These are phyloP conservation scores for Bjerkandera adusta DNA, from an alignment of 1,284 basidiomycete species.

Conservation along the genomic window DNA sequence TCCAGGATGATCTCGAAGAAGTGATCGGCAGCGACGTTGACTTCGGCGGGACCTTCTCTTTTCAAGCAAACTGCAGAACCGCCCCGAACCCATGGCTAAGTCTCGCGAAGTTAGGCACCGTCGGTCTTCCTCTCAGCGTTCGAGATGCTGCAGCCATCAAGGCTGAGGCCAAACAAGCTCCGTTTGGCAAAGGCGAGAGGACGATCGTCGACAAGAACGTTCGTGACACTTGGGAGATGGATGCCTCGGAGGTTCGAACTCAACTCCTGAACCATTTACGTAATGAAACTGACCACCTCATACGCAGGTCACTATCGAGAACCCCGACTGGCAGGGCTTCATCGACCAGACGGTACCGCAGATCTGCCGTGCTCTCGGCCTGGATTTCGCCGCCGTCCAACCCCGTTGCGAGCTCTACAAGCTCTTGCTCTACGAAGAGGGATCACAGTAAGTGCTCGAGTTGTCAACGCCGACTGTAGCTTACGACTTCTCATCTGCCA, in stretches of 20 bases:
- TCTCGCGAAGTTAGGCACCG: slow-evolving; percentile 23
- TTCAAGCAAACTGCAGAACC: slow-evolving; percentile 19
- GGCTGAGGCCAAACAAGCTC: slow-evolving; percentile 25
- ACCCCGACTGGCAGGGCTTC: slow-evolving; percentile 7
- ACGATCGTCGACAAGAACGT: slow-evolving; percentile 24
- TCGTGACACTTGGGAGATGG: slow-evolving; percentile 26
- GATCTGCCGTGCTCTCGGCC: slow-evolving; percentile 25
- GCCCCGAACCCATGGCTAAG: slow-evolving; percentile 23
- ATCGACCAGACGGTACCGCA: slow-evolving; percentile 3
- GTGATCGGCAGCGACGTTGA: no score
- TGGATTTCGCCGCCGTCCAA: slow-evolving; percentile 11
- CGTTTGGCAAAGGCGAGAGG: slow-evolving; percentile 27
- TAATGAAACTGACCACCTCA: neutral
- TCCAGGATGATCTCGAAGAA: no score
- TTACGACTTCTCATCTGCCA: no score
- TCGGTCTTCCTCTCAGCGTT: slow-evolving; percentile 37
- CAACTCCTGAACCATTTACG: neutral
- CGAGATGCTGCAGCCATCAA: slow-evolving; percentile 13
- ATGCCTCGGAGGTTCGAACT: slow-evolving; percentile 14
- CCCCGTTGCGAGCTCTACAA: slow-evolving; percentile 39
- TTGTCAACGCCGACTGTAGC: no score
- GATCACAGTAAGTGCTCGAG: slow-evolving; percentile 48
- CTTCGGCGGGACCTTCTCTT: slow-evolving; percentile 16
- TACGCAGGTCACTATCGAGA: slow-evolving; percentile 6
- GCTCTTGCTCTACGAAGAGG: slow-evolving; percentile 40